Evolutionary conservation across 176 grass and related monocot species (phyloP), one percentile per base, ranked within the genome.

Genomic region (Carex parvula): DNA sequence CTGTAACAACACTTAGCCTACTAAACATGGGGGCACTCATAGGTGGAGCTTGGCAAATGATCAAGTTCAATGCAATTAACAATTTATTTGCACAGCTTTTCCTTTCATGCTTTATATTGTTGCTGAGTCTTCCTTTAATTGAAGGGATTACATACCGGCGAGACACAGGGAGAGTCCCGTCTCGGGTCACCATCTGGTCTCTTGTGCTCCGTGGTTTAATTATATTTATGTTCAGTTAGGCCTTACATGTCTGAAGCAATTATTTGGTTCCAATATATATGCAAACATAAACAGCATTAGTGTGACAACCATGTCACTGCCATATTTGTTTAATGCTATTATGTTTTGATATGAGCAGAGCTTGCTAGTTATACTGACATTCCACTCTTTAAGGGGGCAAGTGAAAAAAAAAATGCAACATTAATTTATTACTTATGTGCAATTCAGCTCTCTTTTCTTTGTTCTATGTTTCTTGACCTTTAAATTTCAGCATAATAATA

Each of bases 1-100:
- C 92, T 12, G 89, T 83, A 14, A 91, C 92, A 64, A 89, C 87
- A 44, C 92, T 94, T 22, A 58, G 85, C 64, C 37, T 91, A 41
- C 85, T 94, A 61, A 94, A 94, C 13, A 26, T 79, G 14, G 85
- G 52, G 0, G 76, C 78, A 13, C 79, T 94, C 6, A 24, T 84
- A 13, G 64, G n/a, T 7, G 87, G 87, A 26, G 54, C 67, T 4
- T 91, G 87, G 69, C 75, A n/a, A 80, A 89, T 87, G 84, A 66
- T 80, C 21, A 5, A 8, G 32, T 7, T 79, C 10, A 85, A 81
- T 32, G 0, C 1, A 65, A 2, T 64, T 14, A 18, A 66, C 18
- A 60, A 82, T 3, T 59, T 90, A 57, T 79, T 88, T 39, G 64
- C 62, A 60, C 84, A 89, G 17, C 29, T 89, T 12, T 84, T 87